Base-by-base conservation (phyloP, 441 rosid species). In the Populus hybrid region DNA sequence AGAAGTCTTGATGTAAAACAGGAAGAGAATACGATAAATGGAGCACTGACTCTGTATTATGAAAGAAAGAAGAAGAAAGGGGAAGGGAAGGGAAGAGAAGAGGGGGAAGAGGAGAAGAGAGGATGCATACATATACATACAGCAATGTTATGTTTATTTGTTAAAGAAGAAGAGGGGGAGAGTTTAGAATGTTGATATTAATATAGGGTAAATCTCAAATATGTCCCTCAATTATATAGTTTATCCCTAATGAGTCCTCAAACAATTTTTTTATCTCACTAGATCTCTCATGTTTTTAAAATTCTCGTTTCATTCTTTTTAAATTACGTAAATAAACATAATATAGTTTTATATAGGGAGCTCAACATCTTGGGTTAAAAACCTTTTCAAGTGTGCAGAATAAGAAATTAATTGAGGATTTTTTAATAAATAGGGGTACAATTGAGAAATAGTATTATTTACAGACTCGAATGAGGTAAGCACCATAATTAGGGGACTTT, bases 141-240 rank as follows among this genome's bases (percentile, higher is more conserved):
- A 46, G 57, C 57, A 46, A 46, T 46, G 18, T 46, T 46, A 14
- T 46, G 57, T 46, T 46, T 46, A 46, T 46, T 46, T 46, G 57
- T 46, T 46, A 4, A 38, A 42, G 57, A 46, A 46, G 57, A 46
- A 46, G 57, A 46, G 57, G 57, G 57, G 19, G 57, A 46, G 57
- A 46, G 57, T 46, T 46, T 14, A 19, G 69, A 79, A 75, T 69
- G 81, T 69, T 46, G 19, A 46, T 46, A 46, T 46, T 46, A 12
- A 46, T 46, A 12, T 14, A 14, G 57, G 57, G 57, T 0, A 46
- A 46, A 46, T 14, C 1, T 14, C 18, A 46, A 14, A 46, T 40
- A 46, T 14, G 57, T 46, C 57, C 57, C 57, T 46, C 4, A 12
- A 46, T 46, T 46, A 14, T 46, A 46, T 46, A 14, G 0, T 46